phyloP scores from a whole-genome alignment of 2,329 filamentous ascomycete species.

The Fusarium coicis region DNA sequence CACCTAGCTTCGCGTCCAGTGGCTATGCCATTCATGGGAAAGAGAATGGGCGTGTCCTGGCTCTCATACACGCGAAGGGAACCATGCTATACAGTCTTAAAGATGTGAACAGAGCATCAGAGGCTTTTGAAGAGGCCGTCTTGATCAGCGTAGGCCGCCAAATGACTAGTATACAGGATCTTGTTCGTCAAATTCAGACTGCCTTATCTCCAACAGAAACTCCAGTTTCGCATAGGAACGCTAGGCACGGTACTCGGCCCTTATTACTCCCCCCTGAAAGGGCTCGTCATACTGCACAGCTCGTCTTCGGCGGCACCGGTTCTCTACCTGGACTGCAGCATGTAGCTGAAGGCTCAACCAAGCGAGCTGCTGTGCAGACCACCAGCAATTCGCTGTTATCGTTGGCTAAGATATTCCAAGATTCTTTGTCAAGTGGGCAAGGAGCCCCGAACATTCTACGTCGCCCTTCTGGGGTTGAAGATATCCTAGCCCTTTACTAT shows the following conservation, averaged over 20 bases:
- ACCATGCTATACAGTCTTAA: constrained; percentile 96
- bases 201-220: constrained; percentile 64
- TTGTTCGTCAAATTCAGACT: constrained; percentile 81
- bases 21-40: constrained; percentile 85
- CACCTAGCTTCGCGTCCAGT: constrained; percentile 50
- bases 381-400: constrained; percentile 96
- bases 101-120: constrained; percentile 81
- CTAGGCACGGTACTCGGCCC: constrained; percentile 54
- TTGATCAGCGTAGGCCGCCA: constrained; percentile 83
- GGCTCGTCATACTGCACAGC: constrained; percentile 82
- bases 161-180: constrained; percentile 75
- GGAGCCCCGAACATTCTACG: constrained; percentile 64
- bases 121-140: constrained; percentile 94
- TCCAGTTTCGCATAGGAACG: constrained; percentile 16
- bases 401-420: constrained; percentile 96
- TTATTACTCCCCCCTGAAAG: constrained; percentile 85
- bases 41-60: constrained; percentile 92
- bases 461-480: constrained; percentile 81
- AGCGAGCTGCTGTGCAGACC: constrained; percentile 85
- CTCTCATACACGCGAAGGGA: constrained; percentile 97
- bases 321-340: constrained; percentile 84
- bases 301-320: constrained; percentile 82
- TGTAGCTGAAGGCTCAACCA: constrained; percentile 71
- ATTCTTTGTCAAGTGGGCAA: constrained; percentile 84
- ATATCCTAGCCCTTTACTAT: constrained; percentile 95